Conservation (phyloP, 768 basidiomycete species). For the Dacryopinax primogenitus region DNA sequence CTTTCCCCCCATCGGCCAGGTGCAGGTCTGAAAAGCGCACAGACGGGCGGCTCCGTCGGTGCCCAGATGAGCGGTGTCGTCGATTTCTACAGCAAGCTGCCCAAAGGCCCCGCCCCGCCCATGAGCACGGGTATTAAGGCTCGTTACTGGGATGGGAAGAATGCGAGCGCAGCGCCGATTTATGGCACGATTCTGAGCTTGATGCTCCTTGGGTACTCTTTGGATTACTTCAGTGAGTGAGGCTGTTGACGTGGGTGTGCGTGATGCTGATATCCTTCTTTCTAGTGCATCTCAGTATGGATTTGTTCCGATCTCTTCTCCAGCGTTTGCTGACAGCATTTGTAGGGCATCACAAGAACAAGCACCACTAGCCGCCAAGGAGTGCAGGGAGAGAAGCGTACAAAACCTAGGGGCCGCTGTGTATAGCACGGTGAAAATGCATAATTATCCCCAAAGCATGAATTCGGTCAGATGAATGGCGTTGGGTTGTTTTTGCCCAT, state of each 20-base stretch:
- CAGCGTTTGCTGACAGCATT: slow-evolving; percentile 21
- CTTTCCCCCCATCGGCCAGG: neutral
- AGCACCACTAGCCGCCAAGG: slow-evolving; percentile 46
- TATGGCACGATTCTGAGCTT: slow-evolving; percentile 50
- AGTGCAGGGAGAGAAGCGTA: neutral
- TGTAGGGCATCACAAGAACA: slow-evolving; percentile 82
- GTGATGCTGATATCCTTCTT: slow-evolving; percentile 5
- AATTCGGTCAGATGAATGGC: too few species aligned
- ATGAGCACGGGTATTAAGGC: slow-evolving; percentile 57
- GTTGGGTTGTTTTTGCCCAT: neutral
- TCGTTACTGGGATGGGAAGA: slow-evolving; percentile 71
- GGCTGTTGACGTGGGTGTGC: slow-evolving; percentile 12
- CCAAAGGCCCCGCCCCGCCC: slow-evolving; percentile 62
- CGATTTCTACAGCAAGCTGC: slow-evolving; percentile 92
- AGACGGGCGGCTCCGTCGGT: slow-evolving; percentile 50
- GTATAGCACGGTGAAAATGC: slow-evolving; percentile 5
- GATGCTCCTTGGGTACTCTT: slow-evolving; percentile 68
- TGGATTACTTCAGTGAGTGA: slow-evolving; percentile 79
- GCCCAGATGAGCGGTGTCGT: slow-evolving; percentile 73
- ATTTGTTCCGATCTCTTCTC: neutral
- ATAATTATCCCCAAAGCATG: slow-evolving; percentile 3
- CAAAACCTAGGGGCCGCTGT: neutral
- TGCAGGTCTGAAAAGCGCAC: neutral
- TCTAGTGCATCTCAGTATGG: slow-evolving; percentile 75
- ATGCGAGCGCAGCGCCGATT: slow-evolving; percentile 62